Percentiles rank a stretch among this genome's conserved stretches.
These are phyloP conservation scores for Aspergillus persii DNA, from an alignment of 2,329 filamentous ascomycete species.

Conservation along the genomic window DNA sequence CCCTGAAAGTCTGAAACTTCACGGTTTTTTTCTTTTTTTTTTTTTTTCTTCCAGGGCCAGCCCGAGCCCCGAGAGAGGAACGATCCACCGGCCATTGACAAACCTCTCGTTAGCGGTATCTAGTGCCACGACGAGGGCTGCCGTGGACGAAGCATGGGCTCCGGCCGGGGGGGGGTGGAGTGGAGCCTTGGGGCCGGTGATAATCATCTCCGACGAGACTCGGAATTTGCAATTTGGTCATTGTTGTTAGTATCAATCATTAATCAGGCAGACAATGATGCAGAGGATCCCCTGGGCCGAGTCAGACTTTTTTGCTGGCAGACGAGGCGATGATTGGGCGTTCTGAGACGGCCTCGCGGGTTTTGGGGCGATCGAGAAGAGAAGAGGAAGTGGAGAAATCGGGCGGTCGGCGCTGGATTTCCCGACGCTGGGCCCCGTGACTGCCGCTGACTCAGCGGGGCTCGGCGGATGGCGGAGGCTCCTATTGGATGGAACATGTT, in stretches of 20 bases:
- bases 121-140: not conserved
- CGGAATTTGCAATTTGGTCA: not conserved
- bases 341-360: not conserved
- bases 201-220: not conserved
- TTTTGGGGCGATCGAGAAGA: not conserved
- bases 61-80: constrained; percentile 3
- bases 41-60: not conserved
- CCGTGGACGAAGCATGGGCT: not conserved
- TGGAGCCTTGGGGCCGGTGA: not conserved
- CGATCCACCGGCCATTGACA: constrained; percentile 5
- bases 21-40: not conserved
- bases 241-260: too few species aligned
- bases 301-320: not conserved
- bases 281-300: not conserved
- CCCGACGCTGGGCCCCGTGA: not conserved
- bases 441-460: not conserved
- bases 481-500: too few species aligned
- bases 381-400: not conserved
- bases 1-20: not conserved
- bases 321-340: not conserved
- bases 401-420: not conserved
- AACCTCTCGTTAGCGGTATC: not conserved
- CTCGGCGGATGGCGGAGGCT: too few species aligned
- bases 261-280: not conserved
- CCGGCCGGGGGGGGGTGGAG: not conserved